phyloP scores from a whole-genome alignment of 176 grass and related monocot genomes.

The Typha latifolia region DNA sequence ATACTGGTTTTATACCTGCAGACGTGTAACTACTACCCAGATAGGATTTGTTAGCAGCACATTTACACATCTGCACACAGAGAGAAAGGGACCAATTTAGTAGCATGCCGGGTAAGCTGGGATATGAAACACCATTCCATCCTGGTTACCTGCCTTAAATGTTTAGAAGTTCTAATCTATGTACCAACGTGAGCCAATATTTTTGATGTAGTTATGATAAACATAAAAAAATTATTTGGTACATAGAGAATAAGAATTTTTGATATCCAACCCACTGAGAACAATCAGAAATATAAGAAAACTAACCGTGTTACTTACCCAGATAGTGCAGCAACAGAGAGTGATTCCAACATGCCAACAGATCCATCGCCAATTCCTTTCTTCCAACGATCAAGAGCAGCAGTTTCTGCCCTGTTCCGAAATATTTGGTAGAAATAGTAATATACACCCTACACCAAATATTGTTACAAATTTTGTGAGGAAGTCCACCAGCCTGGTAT shows the following conservation, averaged over 20 bases:
- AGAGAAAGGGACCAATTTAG: conserved; percentile 8
- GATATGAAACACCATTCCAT: not conserved
- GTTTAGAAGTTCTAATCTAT: not conserved
- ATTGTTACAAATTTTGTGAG: not conserved
- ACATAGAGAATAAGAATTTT: not conserved
- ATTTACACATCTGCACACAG: conserved; percentile 72
- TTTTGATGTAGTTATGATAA: not conserved
- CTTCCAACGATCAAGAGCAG: conserved; percentile 35
- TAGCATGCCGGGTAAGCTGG: not conserved
- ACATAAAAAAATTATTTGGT: not conserved
- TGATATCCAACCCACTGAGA: not conserved
- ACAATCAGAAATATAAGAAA: not conserved
- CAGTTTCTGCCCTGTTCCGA: conserved; percentile 52
- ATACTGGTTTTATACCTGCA: conserved; percentile 56
- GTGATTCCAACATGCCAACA: conserved; percentile 80
- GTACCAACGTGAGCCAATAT: not conserved
- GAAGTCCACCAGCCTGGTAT: not conserved
- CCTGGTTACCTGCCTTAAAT: not conserved
- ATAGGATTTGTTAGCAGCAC: conserved; percentile 93
- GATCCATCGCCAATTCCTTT: conserved; percentile 82
- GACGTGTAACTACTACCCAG: conserved; percentile 79
- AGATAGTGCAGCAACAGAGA: conserved; percentile 71
- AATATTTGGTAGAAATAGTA: conserved; percentile 99
- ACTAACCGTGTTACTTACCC: conserved; percentile 36
- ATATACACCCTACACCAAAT: conserved; percentile 62